A percentile compares a stretch with the other conserved stretches of the same genome.
Evolutionary conservation across 768 basidiomycete species (phyloP).

Genomic region (Gloeophyllum trabeum): DNA sequence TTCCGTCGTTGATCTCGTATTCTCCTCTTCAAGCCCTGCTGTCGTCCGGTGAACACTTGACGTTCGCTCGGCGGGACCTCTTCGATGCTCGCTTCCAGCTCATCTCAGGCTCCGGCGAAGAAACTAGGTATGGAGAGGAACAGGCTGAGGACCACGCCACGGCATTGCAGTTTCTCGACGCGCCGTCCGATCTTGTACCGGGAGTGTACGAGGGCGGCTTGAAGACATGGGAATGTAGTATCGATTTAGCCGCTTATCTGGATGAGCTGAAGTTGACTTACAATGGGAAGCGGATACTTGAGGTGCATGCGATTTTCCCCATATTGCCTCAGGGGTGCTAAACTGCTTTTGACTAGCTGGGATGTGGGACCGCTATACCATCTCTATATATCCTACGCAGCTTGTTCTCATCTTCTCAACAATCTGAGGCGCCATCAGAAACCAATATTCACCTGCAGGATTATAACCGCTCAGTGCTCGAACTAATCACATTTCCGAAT

Average conservation of each 20-base stretch:
- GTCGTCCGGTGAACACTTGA: too few relatives aligned
- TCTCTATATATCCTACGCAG: constrained; percentile 59
- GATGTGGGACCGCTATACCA: constrained; percentile 89
- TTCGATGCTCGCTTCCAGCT: constrained; percentile 96
- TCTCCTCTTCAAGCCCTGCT: too few relatives aligned
- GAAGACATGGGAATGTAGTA: constrained; percentile 95
- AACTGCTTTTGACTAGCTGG: too few relatives aligned
- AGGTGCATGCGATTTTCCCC: too few relatives aligned
- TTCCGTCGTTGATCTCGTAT: too few relatives aligned
- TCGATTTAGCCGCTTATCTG: constrained; percentile 73
- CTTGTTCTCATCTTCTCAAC: constrained; percentile 32
- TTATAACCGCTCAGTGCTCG: constrained; percentile 76
- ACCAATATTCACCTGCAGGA: constrained; percentile 78
- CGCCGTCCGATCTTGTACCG: constrained; percentile 83
- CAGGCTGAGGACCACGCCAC: background rate
- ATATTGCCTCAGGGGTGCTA: too few relatives aligned
- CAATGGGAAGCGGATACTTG: constrained; percentile 56
- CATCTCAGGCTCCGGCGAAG: constrained; percentile 42
- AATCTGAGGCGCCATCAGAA: constrained; percentile 11
- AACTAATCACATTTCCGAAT: constrained; percentile 73
- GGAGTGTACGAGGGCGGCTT: constrained; percentile 93
- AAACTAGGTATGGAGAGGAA: constrained; percentile 15
- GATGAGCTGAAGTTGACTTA: too few relatives aligned
- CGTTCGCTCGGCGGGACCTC: constrained; percentile 71
- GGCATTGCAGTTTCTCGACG: constrained; percentile 54